Base-by-base conservation (phyloP, 164 flowering plant species). In the Saururus chinensis region DNA sequence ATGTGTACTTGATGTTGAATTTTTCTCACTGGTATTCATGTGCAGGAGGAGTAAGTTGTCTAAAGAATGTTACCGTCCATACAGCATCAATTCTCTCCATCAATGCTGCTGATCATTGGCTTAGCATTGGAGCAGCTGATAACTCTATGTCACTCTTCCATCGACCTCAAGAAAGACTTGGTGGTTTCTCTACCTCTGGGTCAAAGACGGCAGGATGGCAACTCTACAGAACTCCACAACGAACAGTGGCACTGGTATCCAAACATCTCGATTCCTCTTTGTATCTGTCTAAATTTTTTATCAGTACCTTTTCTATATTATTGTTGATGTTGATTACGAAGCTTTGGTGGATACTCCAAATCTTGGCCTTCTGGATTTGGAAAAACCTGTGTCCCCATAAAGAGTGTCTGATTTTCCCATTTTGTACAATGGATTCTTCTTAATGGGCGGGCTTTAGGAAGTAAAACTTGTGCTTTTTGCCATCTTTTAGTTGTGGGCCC, bases 81-180 rank as follows among this genome's bases (percentile, higher is more conserved):
- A 71, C 62, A 61, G 61, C 85, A 40, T 68, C 99, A 19, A 81
- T 89, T 71, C 69, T 91, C 66, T 95, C 99, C 5, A 83, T 95
- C 67, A 86, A 77, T 81, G 97, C 99, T 63, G 85, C 90, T 26
- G 99, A 95, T 40, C 84, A 95, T 69, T 95, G 99, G 99, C 72
- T 95, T 60, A 95, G 95, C 19, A 81, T 95, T 58, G 99, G 96
- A 68, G 96, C 97, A 56, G 92, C 96, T 40, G 99, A 95, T 79
- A 95, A 91, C 67, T 91, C 99, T 41, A 89, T 91, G 99, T 95
- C 99, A 62, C 96, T 95, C 26, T 91, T 82, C 57, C 87, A 95
- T 74, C 95, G 97, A 23, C 95, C 96, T 71, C 96, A 90, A 79
- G 98, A 92, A 73, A 83, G 95, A 71, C 82, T 84, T 54, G 92